Base-by-base conservation (phyloP, 2,329 filamentous ascomycete genomes). In the Pseudogymnoascus sp. region DNA sequence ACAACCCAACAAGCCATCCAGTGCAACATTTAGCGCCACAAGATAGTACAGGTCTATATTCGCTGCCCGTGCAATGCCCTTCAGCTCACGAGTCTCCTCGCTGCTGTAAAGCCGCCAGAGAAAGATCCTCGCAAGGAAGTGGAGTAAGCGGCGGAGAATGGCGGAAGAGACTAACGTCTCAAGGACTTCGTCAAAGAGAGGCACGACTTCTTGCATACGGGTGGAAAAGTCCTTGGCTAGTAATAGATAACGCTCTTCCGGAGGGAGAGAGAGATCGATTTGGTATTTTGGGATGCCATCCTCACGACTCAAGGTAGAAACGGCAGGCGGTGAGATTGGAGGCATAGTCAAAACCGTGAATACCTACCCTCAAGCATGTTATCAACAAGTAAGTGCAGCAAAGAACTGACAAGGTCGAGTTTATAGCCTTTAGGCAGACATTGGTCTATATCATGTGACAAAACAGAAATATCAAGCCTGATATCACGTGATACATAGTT, bases 1-100 rank as follows among this genome's bases (percentile, higher is more conserved):
- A 68, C 86, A 88, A 2, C 85, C 85, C 72, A 88, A 79, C 36
- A 88, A 74, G 4, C 82, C 72, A 66, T 89, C 86, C 1, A 88
- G 74, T 1, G 87, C 71, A 1, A 83, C 81, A 65, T 88, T 88
- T 66, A 86, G 78, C 2, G 79, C 79, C 2, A 88, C 78, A 0
- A 88, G 74, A 0, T 87, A 71, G 65, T 85, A 83, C 69, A 87
- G 74, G 1, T 80, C 75, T 3, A 88, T 74, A 0, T 76, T 78
- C 0, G 77, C 77, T 2, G 71, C 75, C 25, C 73, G 69, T 25
- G 78, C 76, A 36, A 88, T 84, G 0, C 85, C 85, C 3, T 70
- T 72, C n/a, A 89, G 71, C 69, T 88, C 85, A 47, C 79, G 75
- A 0, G 79, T 85, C 69, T 88, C 83, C 66, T 87, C 83, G 0